Evolutionary conservation across 2,329 filamentous ascomycete genomes (phyloP), one percentile per base, ranked within the genome.

Genomic region (Stachybotrys chlorohalonatus): DNA sequence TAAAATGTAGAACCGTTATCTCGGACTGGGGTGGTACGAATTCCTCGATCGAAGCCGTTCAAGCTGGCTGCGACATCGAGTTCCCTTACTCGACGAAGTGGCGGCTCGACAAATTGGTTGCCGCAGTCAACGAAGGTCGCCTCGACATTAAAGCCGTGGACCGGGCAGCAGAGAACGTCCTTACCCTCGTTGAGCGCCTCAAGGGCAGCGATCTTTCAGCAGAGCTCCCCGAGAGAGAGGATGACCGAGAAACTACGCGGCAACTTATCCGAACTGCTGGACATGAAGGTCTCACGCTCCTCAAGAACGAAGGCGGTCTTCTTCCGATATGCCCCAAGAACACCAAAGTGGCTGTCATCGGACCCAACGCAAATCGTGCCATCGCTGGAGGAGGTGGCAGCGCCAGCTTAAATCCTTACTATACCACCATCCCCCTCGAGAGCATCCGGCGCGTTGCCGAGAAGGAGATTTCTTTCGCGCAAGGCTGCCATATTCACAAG

Each of bases 321-420:
- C 71, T 87, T 7, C 84, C 84, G 0, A 78, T 87, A 56, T 74
- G 77, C 57, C 67, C 74, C 7, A 73, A 73, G 31, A 78, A 77
- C 15, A 76, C 76, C 55, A 85, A 78, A 63, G 77, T 87, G 55
- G 84, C 84, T 4, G 76, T 87, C 56, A 86, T 87, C 52, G 84
- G 84, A 0, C 84, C 84, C 1, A 87, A 87, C 57, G 83, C 83
- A 17, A 85, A 86, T 64, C 73, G 83, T 54, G 80, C 84, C 0
- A 85, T 87, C 58, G 83, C 82, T n/a, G 82, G 81, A 15, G 84
- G 85, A 52, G 84, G 84, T 47, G 84, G 85, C 52, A 87, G 84
- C 62, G 84, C 85, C 16, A 85, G 81, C 58, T 70, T 87, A 51
- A 86, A 86, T 64, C 83, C 85, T 0, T 87, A 87, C 67, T 87